Evolutionary conservation across 2,329 filamentous ascomycete genomes (phyloP), one percentile per base, ranked within the genome.

Genomic region (Didymella pinodella): DNA sequence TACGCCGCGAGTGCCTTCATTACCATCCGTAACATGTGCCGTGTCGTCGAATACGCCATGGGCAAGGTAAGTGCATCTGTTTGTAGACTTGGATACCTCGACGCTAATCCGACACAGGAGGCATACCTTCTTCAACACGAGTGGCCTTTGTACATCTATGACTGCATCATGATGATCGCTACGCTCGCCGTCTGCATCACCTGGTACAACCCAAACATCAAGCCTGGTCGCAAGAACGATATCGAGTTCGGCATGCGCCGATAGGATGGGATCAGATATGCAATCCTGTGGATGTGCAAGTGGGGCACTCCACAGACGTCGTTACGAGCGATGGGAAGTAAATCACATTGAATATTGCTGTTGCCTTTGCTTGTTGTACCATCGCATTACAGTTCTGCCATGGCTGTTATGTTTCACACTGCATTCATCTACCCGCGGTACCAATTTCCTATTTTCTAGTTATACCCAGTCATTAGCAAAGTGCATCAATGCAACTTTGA

Each of bases 11-110:
- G 76, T 63, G 53, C 62, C 0, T 64, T 83, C 7, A 83, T 85
- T 52, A 72, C 82, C 18, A 67, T 83, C 5, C 71, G 83, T 41
- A 81, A 78, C 48, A 61, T 82, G 20, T 82, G 83, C 50, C 76
- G 82, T 7, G 77, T 82, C 1, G 60, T 83, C 4, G 83, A 84
- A 65, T 84, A 84, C 57, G 58, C 61, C 1, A 65, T 71, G 65
- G 71, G 70, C n/a, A 65, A 65, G 57, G 67, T 67, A 64, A 50
- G 57, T 10, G 32, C 25, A 7, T 57, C 7, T 11, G n/a, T 25
- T 7, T 18, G 47, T 18, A 16, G 11, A 7, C 18, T 20, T 12
- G 1, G 32, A 7, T 18, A 22, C 2, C 4, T 5, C 4, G 25
- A 20, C 20, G 38, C 63, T 70, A 48, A 71, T 14, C 16, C 16